phyloP scores from a whole-genome alignment of 257 asterid species.

The Nicotiana benthamiana region DNA sequence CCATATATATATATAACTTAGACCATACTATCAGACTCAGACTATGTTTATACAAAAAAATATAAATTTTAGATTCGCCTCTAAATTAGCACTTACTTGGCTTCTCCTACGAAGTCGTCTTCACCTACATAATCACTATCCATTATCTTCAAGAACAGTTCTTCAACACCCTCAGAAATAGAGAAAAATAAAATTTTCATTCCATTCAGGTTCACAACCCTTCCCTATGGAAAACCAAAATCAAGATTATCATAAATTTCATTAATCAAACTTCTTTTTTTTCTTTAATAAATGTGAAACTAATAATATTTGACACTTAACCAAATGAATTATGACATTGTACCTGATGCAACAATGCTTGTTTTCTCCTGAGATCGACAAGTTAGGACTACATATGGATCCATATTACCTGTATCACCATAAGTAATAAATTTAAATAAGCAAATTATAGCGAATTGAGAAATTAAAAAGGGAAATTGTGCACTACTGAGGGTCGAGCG shows the following conservation, averaged over 20 bases:
- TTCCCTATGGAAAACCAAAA: conserved; percentile 24
- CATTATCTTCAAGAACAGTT: conserved; percentile 36
- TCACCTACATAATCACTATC: conserved; percentile 38
- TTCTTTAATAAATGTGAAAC: neutral
- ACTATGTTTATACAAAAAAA: neutral
- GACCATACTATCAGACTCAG: neutral
- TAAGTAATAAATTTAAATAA: neutral
- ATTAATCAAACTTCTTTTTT: neutral
- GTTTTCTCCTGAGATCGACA: conserved; percentile 49
- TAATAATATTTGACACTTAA: neutral
- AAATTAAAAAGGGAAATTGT: no score
- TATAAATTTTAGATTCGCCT: neutral
- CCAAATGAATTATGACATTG: neutral
- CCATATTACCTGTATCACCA: conserved; percentile 41
- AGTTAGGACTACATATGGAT: conserved; percentile 42
- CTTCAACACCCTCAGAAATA: conserved; percentile 32
- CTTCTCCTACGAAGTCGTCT: conserved; percentile 52
- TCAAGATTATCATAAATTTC: neutral
- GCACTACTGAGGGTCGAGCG: no score
- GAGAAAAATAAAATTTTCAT: conserved; percentile 39
- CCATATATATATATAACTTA: no score
- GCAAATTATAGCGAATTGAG: neutral
- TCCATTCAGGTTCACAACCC: conserved; percentile 58
- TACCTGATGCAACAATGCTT: conserved; percentile 60
- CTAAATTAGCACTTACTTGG: conserved; percentile 22